Base-by-base conservation (phyloP, 306 rosid species). In the Castanea mollissima region DNA sequence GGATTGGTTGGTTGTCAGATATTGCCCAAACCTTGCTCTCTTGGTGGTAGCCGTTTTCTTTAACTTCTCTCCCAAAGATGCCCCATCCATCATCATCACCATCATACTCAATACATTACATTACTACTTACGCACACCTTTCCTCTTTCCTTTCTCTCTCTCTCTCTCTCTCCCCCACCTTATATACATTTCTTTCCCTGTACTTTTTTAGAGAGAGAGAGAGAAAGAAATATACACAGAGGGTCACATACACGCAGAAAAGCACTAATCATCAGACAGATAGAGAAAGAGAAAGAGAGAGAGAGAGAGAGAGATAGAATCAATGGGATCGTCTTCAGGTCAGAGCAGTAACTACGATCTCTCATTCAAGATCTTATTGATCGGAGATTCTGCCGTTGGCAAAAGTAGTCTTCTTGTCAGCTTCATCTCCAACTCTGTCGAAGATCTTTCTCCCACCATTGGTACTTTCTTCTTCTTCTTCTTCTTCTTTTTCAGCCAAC, bases 301-400 rank as follows among this genome's bases (percentile, higher is more conserved):
- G 59, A 76, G 31, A 77, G 38, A 70, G 6, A 77, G 71, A 27
- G 35, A 23, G 71, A 74, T 49, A 34, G 6, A 73, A 20, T 67
- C 19, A 82, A 91, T 91, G 99, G 89, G 94, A 82, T 95, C 97
- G 35, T 91, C 94, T 78, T 91, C 98, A 21, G 99, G 88, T 74
- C 97, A 92, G 80, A 86, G 80, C 72, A 87, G 88, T 77, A 84
- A 62, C 86, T 93, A 87, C 87, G 99, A 93, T 91, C 91, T 95
- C 79, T 93, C 99, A 5, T 91, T 91, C 88, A 95, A 95, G 96
- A 87, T 95, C 91, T 85, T 95, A 89, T 59, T 95, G 89, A 93
- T 95, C 79, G 99, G 99, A 77, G 99, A 95, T 78, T 89, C 99
- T 6, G 98, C 87, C 62, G 99, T 95, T n/a, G 99, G 99, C 52